These are phyloP conservation scores for Schizosaccharomyces octosporus DNA, from an alignment of 805 yeast species.

Conservation along the genomic window DNA sequence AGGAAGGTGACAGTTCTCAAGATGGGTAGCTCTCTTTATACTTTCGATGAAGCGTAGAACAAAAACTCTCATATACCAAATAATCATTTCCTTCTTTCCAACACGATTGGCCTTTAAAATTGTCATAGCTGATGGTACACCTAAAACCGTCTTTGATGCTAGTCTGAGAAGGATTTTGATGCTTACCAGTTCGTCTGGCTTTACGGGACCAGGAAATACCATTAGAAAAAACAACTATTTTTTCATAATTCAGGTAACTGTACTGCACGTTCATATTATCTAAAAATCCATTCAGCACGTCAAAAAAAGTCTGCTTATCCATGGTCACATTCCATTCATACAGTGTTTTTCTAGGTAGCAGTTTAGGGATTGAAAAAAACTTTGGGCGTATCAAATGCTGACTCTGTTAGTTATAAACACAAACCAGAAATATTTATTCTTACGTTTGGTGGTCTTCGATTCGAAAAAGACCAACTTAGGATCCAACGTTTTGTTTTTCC, in stretches of 20 bases:
- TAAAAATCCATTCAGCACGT: neutral
- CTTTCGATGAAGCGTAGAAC: neutral
- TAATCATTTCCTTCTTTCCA: neutral
- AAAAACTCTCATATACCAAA: neutral
- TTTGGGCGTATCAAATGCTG: neutral
- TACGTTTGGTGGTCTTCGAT: neutral
- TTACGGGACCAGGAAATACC: neutral
- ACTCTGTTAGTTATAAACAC: neutral
- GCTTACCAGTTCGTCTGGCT: neutral
- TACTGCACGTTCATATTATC: neutral
- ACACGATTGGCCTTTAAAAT: neutral
- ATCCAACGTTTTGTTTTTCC: neutral
- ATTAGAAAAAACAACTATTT: neutral
- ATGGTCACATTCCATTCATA: neutral
- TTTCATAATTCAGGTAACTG: neutral
- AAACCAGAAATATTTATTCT: neutral
- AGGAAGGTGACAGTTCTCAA: neutral
- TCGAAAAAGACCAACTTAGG: neutral
- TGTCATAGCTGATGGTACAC: neutral
- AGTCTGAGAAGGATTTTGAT: neutral
- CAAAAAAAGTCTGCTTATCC: neutral
- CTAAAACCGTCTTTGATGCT: neutral
- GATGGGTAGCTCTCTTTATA: neutral
- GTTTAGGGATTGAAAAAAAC: neutral
- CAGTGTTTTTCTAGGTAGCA: neutral